phyloP scores from a whole-genome alignment of 139 green algal species.

The Chlamydomonas schloesseri region DNA sequence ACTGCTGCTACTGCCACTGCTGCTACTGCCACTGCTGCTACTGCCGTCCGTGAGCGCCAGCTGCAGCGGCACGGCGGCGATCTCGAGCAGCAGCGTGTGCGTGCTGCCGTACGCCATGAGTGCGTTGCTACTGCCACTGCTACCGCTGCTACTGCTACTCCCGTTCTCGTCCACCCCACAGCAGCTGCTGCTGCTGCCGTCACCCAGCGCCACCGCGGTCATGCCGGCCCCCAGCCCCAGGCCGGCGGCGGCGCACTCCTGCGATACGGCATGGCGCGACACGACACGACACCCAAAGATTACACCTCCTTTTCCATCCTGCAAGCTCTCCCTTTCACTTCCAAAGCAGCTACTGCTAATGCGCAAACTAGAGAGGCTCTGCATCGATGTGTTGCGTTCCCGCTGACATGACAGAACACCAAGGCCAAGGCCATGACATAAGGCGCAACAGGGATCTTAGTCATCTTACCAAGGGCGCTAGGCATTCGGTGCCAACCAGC shows the following conservation, averaged over 20 bases:
- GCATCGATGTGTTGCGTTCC: no score
- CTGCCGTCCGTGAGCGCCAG: background rate
- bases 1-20: background rate
- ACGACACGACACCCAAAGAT: no score
- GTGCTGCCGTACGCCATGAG: background rate
- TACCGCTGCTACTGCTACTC: background rate
- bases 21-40: background rate
- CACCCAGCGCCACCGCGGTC: background rate
- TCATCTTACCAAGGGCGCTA: background rate
- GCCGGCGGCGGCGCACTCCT: background rate
- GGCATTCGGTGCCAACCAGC: background rate
- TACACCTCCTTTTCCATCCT: no score
- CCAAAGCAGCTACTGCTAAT: no score
- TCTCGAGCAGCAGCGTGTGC: background rate
- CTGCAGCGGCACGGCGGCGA: slow-evolving; percentile 30
- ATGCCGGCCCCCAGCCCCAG: no score
- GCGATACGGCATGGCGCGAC: no score
- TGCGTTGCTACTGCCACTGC: background rate
- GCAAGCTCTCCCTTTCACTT: no score
- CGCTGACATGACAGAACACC: no score
- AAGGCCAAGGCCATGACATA: no score
- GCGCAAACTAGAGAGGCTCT: no score
- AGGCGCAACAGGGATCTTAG: no score
- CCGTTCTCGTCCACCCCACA: background rate
- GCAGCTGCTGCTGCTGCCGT: background rate